Conservation (phyloP, 192 early-diverging fungal genomes). For the Chytriomyces hyalinus region DNA sequence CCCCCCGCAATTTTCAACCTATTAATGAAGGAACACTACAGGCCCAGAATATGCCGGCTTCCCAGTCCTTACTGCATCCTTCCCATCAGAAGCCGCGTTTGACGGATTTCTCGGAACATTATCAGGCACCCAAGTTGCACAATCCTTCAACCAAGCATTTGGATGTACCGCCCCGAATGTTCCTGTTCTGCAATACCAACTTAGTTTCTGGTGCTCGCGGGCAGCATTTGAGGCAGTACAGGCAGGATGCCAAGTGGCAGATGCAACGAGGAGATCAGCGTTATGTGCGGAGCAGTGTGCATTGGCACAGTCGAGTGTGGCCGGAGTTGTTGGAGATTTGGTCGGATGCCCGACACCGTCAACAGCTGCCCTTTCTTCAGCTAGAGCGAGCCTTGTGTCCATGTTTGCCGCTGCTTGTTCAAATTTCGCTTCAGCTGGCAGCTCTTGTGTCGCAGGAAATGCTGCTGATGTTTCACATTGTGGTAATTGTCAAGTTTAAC, state of each 20-base stretch:
- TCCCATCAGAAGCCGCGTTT: slow-evolving; percentile 1
- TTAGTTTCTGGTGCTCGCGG: slow-evolving; percentile 2
- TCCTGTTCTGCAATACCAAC: slow-evolving; percentile 2
- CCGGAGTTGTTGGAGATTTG: background rate
- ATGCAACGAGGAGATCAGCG: background rate
- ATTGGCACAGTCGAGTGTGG: background rate
- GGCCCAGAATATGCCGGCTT: slow-evolving; percentile 17
- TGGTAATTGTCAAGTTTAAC: background rate
- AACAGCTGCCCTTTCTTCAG: background rate
- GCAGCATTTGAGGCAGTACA: slow-evolving; percentile 9
- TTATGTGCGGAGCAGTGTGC: background rate
- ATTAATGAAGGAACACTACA: background rate
- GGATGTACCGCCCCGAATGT: background rate
- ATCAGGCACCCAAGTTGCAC: background rate
- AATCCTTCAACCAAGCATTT: background rate
- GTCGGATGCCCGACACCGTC: background rate
- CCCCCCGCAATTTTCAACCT: background rate
- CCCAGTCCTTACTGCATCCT: slow-evolving; percentile 7
- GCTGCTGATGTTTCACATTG: slow-evolving; percentile 1
- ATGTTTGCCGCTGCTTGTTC: slow-evolving; percentile 5
- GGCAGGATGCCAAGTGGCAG: background rate
- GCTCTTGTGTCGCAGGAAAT: background rate
- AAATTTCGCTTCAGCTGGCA: slow-evolving; percentile 4
- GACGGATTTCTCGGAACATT: background rate
- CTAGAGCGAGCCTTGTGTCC: background rate